phyloP scores from a whole-genome alignment of 345 rosid species.

The Populus tremula region DNA sequence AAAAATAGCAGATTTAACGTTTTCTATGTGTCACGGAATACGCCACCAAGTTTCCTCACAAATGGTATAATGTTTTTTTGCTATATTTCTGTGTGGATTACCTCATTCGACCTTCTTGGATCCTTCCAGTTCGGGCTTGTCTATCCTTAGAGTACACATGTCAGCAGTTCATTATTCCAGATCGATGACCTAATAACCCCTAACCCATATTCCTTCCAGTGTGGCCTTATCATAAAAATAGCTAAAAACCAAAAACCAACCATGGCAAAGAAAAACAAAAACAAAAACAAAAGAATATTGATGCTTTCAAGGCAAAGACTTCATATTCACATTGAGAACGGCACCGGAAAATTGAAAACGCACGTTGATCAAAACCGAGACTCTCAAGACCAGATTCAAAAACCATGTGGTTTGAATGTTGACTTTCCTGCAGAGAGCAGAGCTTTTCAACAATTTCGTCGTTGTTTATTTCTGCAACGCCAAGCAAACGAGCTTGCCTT shows the following conservation, averaged over 20 bases:
- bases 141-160: too few relatives aligned
- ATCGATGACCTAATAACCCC: too few relatives aligned
- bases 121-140: too few relatives aligned
- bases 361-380: background rate
- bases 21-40: background rate
- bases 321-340: background rate
- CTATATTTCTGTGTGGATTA: background rate
- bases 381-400: background rate
- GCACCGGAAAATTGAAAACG: background rate
- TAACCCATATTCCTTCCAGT: too few relatives aligned
- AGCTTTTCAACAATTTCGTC: background rate
- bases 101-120: too few relatives aligned
- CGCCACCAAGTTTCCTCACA: background rate
- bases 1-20: background rate
- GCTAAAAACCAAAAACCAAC: too few relatives aligned
- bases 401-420: constrained; percentile 15
- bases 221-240: too few relatives aligned
- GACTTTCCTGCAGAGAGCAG: background rate
- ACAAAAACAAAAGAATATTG: too few relatives aligned
- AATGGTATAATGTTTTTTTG: background rate
- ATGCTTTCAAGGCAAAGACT: background rate
- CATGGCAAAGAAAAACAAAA: too few relatives aligned
- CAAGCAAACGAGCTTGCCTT: background rate
- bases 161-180: too few relatives aligned
- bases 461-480: background rate